Percentiles rank a stretch among this genome's conserved stretches.
Conservation (phyloP, 305 asterid species). For the Fraxinus xanthoxyloides region DNA sequence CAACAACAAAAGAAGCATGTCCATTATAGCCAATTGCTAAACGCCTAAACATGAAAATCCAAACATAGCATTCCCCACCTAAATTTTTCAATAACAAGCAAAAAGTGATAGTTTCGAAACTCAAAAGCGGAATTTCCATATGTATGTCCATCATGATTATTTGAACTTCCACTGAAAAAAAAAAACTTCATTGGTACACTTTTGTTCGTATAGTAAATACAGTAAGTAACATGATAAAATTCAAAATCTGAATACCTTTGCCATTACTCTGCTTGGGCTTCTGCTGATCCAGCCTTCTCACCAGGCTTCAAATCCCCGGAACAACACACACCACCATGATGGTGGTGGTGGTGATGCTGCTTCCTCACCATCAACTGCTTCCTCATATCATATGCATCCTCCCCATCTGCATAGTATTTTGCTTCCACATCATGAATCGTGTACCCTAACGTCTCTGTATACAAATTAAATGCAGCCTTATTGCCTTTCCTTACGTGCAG, state of each 20-base stretch:
- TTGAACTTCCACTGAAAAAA: background rate
- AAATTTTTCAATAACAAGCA: background rate
- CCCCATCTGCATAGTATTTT: constrained; percentile 96
- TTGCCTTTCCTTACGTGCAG: constrained; percentile 93
- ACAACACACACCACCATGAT: constrained; percentile 88
- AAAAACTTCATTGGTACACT: background rate
- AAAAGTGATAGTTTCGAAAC: background rate
- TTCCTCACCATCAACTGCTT: constrained; percentile 73
- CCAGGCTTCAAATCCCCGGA: constrained; percentile 53
- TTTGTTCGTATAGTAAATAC: background rate
- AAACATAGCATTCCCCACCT: background rate
- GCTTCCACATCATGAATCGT: constrained; percentile 90
- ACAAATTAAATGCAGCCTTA: constrained; percentile 88
- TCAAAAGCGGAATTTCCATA: background rate
- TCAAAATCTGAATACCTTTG: background rate
- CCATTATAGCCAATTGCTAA: background rate
- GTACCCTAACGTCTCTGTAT: constrained; percentile 84
- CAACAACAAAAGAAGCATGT: background rate
- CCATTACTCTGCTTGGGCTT: constrained; percentile 37
- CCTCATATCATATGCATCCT: constrained; percentile 98
- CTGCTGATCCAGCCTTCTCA: constrained; percentile 41
- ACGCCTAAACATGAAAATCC: background rate
- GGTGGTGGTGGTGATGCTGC: constrained; percentile 68
- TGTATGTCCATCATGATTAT: background rate
- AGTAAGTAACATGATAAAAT: background rate